These are phyloP conservation scores for Pythium aphanidermatum DNA, from an alignment of 352 stramenopile genomes.

Conservation along the genomic window DNA sequence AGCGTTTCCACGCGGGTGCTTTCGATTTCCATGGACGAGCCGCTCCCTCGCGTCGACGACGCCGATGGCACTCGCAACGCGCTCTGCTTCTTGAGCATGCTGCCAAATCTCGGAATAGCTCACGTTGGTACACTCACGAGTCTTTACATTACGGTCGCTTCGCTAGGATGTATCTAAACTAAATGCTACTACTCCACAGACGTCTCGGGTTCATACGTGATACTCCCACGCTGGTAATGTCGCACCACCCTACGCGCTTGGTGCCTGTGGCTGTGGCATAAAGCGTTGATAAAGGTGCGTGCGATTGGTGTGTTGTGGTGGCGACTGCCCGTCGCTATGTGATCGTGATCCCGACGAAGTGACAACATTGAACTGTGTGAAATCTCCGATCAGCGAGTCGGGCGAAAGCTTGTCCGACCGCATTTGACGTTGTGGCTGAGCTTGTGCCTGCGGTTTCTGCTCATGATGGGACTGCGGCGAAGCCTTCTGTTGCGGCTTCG, in stretches of 20 bases:
- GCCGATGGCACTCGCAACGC: neutral
- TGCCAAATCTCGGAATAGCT: too few relatives aligned
- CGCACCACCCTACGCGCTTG: conserved; percentile 1
- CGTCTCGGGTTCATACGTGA: too few relatives aligned
- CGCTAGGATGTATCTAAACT: too few relatives aligned
- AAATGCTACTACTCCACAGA: too few relatives aligned
- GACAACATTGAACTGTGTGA: conserved; percentile 2
- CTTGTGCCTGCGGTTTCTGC: too few relatives aligned
- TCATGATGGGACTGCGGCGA: too few relatives aligned
- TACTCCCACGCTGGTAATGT: too few relatives aligned
- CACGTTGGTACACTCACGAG: neutral
- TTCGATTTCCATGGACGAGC: conserved; percentile 39
- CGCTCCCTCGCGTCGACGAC: neutral
- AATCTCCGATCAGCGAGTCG: conserved; percentile 6
- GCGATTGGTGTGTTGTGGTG: neutral
- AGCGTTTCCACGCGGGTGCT: conserved; percentile 33
- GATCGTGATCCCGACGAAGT: neutral
- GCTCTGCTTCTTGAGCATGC: conserved; percentile 12
- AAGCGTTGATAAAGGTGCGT: conserved; percentile 16
- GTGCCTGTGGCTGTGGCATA: conserved; percentile 11
- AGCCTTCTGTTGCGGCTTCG: neutral
- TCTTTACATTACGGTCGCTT: neutral
- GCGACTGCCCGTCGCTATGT: neutral
- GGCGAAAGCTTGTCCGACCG: conserved; percentile 6
- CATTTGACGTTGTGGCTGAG: conserved; percentile 2